Conservation (phyloP, 208 protist genomes). For the Sergeia podlipaevii region DNA sequence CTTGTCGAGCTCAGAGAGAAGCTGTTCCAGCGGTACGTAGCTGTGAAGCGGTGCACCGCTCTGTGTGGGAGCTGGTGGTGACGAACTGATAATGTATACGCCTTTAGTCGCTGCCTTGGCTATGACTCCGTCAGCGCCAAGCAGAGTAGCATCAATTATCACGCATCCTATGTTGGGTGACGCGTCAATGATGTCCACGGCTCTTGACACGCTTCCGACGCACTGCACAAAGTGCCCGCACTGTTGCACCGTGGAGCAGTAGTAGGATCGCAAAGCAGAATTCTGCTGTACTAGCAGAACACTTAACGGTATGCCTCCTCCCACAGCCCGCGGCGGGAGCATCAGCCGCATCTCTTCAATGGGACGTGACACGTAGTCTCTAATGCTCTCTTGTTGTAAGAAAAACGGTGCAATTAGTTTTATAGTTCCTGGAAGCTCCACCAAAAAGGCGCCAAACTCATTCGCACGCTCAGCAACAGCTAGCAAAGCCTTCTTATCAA, state of each 20-base stretch:
- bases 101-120: conserved; percentile 38
- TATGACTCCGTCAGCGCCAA: conserved; percentile 31
- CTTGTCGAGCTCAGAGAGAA: conserved; percentile 32
- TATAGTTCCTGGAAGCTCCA: conserved; percentile 33
- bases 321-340: conserved; percentile 16
- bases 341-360: conserved; percentile 22
- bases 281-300: conserved; percentile 67
- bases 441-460: conserved; percentile 45
- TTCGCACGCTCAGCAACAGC: conserved; percentile 32
- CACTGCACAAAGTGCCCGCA: conserved; percentile 55
- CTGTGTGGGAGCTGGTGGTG: conserved; percentile 24
- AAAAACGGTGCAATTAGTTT: conserved; percentile 46
- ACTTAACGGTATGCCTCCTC: conserved; percentile 39
- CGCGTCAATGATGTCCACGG: conserved; percentile 48
- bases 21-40: conserved; percentile 26
- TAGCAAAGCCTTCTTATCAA: conserved; percentile 25
- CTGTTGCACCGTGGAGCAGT: conserved; percentile 45
- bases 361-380: no score
- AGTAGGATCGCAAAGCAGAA: conserved; percentile 61
- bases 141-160: conserved; percentile 49
- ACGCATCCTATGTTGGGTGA: conserved; percentile 61
- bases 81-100: conserved; percentile 63
- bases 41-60: conserved; percentile 48
- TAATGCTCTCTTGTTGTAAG: conserved; percentile 41
- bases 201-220: conserved; percentile 53